Base-by-base conservation (phyloP, 257 asterid species). In the Verbena officinalis region DNA sequence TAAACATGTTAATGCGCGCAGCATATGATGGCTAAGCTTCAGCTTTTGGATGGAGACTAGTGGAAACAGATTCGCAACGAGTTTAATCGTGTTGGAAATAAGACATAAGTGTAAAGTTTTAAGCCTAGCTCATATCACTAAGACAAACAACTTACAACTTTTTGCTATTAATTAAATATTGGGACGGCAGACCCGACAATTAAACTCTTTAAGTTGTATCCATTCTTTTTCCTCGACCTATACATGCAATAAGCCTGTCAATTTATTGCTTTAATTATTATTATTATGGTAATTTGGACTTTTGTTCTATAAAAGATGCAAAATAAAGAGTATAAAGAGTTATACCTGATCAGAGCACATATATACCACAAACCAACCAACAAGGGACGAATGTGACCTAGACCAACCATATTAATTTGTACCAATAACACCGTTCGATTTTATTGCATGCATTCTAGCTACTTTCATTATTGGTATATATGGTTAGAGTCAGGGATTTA, bases 371-470 rank as follows among this genome's bases (percentile, higher is more conserved):
- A 10, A 17, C n/a, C 15, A 46, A 14, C 53, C 43, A 53, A 67
- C 68, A 17, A 40, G 43, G 33, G 59, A 59, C 5, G 33, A 27
- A 2, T 27, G 67, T 49, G 73, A 38, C 62, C n/a, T 58, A 38
- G 23, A 59, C 38, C 23, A n/a, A 55, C 50, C 78, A 20, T 55
- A 74, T 74, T 74, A 68, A 74, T 48, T 50, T 38, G 44, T 44
- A 55, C 42, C 78, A 68, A 62, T 52, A 55, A 38, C 71, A 68
- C 75, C 78, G 71, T 49, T 49, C 30, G 67, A 74, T 56, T 74
- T 5, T 55, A 67, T 43, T 56, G 23, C 55, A 52, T 15, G 11
- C 39, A 66, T 30, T 2, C 14, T 20, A 62, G 44, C 24, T 23
- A n/a, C n/a, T 17, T 27, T 27, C 19, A 69, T 56, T 43, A 54